Base-by-base conservation (phyloP, 2,329 filamentous ascomycete species). In the Aspergillus jensenii region DNA sequence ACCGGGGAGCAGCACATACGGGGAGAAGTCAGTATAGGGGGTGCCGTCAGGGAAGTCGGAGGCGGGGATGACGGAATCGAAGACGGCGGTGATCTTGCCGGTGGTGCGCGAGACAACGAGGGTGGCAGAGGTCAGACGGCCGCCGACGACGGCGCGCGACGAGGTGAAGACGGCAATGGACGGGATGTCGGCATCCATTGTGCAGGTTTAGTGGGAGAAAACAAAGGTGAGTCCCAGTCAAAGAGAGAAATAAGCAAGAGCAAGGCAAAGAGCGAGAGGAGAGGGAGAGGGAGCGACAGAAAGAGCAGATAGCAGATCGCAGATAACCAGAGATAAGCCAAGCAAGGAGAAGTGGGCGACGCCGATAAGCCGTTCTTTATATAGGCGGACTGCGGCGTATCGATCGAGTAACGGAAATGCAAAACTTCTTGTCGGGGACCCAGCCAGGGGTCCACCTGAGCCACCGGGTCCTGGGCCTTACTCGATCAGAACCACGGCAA, bases 1-100 rank as follows among this genome's bases (percentile, higher is more conserved):
- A 19, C 95, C 95, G 0, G 95, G 95, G 35, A 98, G 82, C 40
- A 99, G 81, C 47, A 98, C 83, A 74, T 88, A 84, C 11, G 93
- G 91, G 21, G 90, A 91, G 77, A 96, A 87, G 79, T 99, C 88
- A 65, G 85, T 83, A 75, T 98, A 98, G 6, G 82, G 81, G 7
- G 88, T 87, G 40, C 84, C 86, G 0, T 82, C 70, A 1, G 92
- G 89, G 73, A 98, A 97, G 43, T 86, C 83, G 6, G 85, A 84
- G n/a, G 78, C 72, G 1, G 91, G 90, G n/a, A 96, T 81, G 51
- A 97, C 82, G 25, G 84, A 83, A 56, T 89, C 84, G 62, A 88
- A 85, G 60, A 96, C 84, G 2, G 87, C 86, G 45, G 88, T 82
- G 68, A 98, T 96, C 78, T 93, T 96, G 69, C 95, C 95, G 0